These are phyloP conservation scores for Myxozyma neglecta DNA, from an alignment of 805 yeast species.

Conservation along the genomic window DNA sequence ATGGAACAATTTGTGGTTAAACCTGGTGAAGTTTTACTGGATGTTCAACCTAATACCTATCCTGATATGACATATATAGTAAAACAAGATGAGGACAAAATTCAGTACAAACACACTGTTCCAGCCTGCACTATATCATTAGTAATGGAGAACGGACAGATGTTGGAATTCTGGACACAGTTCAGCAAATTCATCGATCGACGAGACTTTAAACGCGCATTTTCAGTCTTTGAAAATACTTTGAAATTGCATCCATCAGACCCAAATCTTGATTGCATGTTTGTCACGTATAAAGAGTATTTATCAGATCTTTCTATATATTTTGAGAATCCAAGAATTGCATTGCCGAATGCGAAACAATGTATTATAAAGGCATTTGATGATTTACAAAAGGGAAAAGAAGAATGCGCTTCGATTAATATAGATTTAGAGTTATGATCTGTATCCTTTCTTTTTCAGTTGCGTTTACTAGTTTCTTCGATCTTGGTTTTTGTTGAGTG, in stretches of 20 bases:
- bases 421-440: not conserved
- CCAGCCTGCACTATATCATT: not conserved
- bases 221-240: not conserved
- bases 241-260: not conserved
- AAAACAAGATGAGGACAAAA: not conserved
- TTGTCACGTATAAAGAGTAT: not conserved
- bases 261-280: not conserved
- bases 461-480: not conserved
- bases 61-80: not conserved
- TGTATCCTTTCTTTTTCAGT: not conserved
- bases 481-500: not conserved
- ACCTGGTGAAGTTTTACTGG: not conserved
- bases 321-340: not conserved
- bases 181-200: not conserved
- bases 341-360: not conserved
- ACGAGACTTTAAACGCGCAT: not conserved
- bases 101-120: not conserved
- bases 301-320: not conserved
- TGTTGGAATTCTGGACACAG: not conserved
- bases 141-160: not conserved
- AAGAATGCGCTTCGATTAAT: not conserved
- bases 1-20: not conserved
- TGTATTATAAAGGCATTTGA: not conserved
- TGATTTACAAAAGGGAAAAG: not conserved
- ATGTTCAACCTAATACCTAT: not conserved